Evolutionary conservation across 2,329 filamentous ascomycete species (phyloP).

Genomic region (Mycogone perniciosa): DNA sequence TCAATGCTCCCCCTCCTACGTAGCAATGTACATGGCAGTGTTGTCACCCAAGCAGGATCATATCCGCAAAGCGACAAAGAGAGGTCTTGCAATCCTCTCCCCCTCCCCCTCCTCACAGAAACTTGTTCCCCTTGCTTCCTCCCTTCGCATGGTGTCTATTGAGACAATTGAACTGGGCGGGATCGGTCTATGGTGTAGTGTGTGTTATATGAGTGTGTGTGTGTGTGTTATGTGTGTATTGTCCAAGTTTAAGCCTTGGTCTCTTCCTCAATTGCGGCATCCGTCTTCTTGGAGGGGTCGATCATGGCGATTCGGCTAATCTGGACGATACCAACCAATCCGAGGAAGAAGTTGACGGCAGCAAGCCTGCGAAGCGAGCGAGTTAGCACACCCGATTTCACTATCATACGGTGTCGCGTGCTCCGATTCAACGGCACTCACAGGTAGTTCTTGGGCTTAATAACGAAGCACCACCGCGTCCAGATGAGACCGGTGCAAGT

Average conservation of each 20-base stretch:
- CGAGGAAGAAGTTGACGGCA: constrained; percentile 97
- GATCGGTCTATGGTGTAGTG: no score
- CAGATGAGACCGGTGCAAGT: constrained; percentile 91
- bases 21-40: no score
- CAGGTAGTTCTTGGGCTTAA: constrained; percentile 89
- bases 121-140: no score
- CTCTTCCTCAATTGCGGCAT: constrained; percentile 37
- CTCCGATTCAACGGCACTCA: constrained; percentile 35
- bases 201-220: no score
- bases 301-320: constrained; percentile 67
- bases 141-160: no score
- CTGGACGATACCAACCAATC: constrained; percentile 78
- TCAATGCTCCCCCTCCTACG: no score
- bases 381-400: background rate
- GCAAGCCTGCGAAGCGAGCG: constrained; percentile 57
- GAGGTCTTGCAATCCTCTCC: no score
- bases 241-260: constrained; percentile 21
- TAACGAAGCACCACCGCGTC: constrained; percentile 98
- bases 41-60: no score
- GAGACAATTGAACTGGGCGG: no score
- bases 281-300: constrained; percentile 53
- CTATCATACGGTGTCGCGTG: background rate
- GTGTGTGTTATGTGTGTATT: background rate
- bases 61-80: no score
- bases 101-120: no score